phyloP scores from a whole-genome alignment of 495 filamentous ascomycete species.

The Penicillium bovifimosum region DNA sequence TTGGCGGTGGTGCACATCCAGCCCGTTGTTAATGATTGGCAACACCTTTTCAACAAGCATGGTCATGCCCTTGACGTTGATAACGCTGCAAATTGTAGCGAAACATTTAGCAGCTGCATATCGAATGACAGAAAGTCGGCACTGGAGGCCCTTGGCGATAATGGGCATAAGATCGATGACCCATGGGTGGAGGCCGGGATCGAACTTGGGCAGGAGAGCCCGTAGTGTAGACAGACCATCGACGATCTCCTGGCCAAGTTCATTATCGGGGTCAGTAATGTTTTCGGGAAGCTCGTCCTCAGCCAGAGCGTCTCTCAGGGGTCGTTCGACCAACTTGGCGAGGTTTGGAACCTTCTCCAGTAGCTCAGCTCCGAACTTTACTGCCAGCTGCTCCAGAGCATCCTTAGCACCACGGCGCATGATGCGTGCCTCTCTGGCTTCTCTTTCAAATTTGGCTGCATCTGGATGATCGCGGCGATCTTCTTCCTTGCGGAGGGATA shows the following conservation, averaged over 20 bases:
- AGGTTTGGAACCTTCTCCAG: slow-evolving; percentile 78
- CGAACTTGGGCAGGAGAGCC: slow-evolving; percentile 78
- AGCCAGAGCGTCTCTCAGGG: slow-evolving; percentile 67
- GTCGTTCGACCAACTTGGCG: slow-evolving; percentile 68
- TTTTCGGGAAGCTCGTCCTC: slow-evolving; percentile 61
- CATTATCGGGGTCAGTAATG: slow-evolving; percentile 60
- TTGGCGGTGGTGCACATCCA: slow-evolving; percentile 82
- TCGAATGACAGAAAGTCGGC: slow-evolving; percentile 79
- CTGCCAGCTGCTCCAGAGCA: slow-evolving; percentile 79
- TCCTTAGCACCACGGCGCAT: slow-evolving; percentile 91
- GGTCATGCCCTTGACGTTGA: slow-evolving; percentile 90
- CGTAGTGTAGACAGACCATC: slow-evolving; percentile 90
- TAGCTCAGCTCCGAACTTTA: slow-evolving; percentile 69
- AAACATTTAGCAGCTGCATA: slow-evolving; percentile 98
- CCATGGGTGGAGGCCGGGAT: slow-evolving; percentile 66
- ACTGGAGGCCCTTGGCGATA: slow-evolving; percentile 79
- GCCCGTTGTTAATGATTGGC: slow-evolving; percentile 79
- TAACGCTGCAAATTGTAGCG: slow-evolving; percentile 93
- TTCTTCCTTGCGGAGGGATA: slow-evolving; percentile 94
- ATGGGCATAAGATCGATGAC: slow-evolving; percentile 79
- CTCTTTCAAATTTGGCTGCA: slow-evolving; percentile 78
- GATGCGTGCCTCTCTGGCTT: slow-evolving; percentile 79
- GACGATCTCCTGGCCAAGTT: slow-evolving; percentile 83
- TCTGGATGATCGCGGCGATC: slow-evolving; percentile 89
- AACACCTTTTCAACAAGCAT: slow-evolving; percentile 89